These are phyloP conservation scores for Circinella minor DNA, from an alignment of 371 early-diverging fungal genomes.

Conservation along the genomic window DNA sequence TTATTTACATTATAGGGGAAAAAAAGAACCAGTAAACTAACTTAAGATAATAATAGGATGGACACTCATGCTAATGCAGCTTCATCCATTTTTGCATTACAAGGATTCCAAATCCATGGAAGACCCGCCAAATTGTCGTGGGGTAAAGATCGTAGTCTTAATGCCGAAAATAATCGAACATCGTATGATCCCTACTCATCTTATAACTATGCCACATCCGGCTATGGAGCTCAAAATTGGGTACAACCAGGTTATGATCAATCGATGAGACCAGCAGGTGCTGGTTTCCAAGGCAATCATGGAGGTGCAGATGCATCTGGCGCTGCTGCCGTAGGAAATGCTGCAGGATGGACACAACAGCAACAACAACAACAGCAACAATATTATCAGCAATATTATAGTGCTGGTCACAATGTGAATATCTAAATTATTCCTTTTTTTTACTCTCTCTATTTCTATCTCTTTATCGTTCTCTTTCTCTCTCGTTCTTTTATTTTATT, in stretches of 20 bases:
- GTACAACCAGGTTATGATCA: slow-evolving; percentile 17
- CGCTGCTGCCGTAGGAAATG: slow-evolving; percentile 15
- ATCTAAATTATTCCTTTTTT: slow-evolving; percentile 12
- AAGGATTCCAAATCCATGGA: slow-evolving; percentile 76
- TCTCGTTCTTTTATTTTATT: background rate
- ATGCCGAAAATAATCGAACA: background rate
- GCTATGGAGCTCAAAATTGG: slow-evolving; percentile 22
- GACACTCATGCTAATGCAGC: slow-evolving; percentile 92
- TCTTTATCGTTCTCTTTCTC: too few relatives aligned
- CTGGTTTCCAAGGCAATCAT: slow-evolving; percentile 11
- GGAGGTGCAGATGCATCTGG: slow-evolving; percentile 22
- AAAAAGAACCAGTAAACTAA: background rate
- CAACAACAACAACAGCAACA: slow-evolving; percentile 24
- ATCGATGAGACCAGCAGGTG: slow-evolving; percentile 21
- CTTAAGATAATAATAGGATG: slow-evolving; percentile 46
- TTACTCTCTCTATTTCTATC: too few relatives aligned
- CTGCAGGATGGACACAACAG: slow-evolving; percentile 17
- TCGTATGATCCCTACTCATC: slow-evolving; percentile 25
- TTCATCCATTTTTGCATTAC: slow-evolving; percentile 79
- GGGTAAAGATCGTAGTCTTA: slow-evolving; percentile 74
- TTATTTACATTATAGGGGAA: background rate
- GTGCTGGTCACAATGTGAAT: slow-evolving; percentile 31
- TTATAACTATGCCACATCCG: slow-evolving; percentile 10
- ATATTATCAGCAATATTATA: slow-evolving; percentile 32
- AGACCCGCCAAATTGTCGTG: slow-evolving; percentile 80